Evolutionary conservation across 2,329 filamentous ascomycete species (phyloP).

Genomic region (Fusarium armeniacum): DNA sequence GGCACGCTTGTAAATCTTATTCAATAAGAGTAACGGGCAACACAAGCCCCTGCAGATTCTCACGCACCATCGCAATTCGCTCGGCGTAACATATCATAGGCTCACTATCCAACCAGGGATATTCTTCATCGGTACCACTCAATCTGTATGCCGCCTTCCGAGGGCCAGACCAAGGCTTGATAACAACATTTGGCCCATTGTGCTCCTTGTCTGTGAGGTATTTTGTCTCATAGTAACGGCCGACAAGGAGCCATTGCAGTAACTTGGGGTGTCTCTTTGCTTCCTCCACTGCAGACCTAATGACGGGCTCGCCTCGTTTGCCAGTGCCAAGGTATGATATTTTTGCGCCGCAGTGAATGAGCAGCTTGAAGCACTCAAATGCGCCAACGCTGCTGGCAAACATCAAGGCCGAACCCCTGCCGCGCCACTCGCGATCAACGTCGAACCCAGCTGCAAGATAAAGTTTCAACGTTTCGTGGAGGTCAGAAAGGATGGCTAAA

Average conservation of each 20-base stretch:
- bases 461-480: constrained; percentile 1
- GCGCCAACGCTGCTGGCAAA: constrained; percentile 38
- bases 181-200: neutral
- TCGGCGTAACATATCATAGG: constrained; percentile 12
- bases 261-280: constrained; percentile 34
- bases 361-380: constrained; percentile 34
- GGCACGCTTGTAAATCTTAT: neutral
- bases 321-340: constrained; percentile 32
- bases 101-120: constrained; percentile 3
- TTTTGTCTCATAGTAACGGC: constrained; percentile 31
- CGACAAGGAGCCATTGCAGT: constrained; percentile 40
- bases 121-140: neutral
- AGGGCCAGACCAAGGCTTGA: constrained; percentile 38
- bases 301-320: constrained; percentile 17
- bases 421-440: constrained; percentile 28
- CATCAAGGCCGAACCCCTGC: constrained; percentile 43
- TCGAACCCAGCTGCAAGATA: constrained; percentile 41
- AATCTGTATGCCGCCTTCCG: constrained; percentile 27
- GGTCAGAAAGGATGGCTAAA: constrained; percentile 22
- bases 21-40: constrained; percentile 35
- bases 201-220: constrained; percentile 18
- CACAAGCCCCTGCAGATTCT: constrained; percentile 10
- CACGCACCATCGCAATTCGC: constrained; percentile 15
- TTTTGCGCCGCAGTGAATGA: constrained; percentile 38
- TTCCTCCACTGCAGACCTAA: constrained; percentile 30